Evolutionary conservation across 192 early-diverging fungal species (phyloP), one percentile per base, ranked within the genome.

Genomic region (Ambispora gerdemannii): DNA sequence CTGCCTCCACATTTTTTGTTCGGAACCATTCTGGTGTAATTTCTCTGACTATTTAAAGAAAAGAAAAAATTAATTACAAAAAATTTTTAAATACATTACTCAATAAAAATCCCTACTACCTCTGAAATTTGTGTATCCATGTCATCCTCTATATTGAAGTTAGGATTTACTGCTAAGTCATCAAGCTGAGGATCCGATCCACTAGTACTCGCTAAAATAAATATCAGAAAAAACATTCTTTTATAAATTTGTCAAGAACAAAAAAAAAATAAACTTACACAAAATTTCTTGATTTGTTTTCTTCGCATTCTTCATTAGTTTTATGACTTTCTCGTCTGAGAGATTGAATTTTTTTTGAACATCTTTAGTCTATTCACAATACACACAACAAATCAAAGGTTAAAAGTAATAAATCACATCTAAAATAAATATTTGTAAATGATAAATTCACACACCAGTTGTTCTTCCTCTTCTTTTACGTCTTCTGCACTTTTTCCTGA

Each of bases 1-100:
- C 49, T 82, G 83, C 68, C 83, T 80, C 89, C 90, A 91, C 53
- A 88, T 75, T 73, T 80, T 81, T 27, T 65, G 30, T 27, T 74
- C 70, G 66, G 62, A 53, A 59, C 69, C 80, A 72, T 63, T 72
- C 68, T 55, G 72, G 19, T 70, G 55, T 22, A 20, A 27, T 60
- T 49, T 43, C 58, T 70, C 68, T 4, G 7, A 19, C 56, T 70
- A 58, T 58, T 4, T 15, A n/a, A 52, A 4, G 2, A 38, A n/a
- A 50, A 50, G 27, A 43, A 10, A 10, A 43, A 43, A 43, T 43
- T 43, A 43, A 43, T 43, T 6, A 10, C 15, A 43, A 43, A 43
- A 10, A 43, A 43, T 43, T 6, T n/a, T n/a, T n/a, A n/a, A n/a
- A n/a, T n/a, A n/a, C n/a, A n/a, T n/a, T 62, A 17, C 10, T 15